These are phyloP conservation scores for Mycosphaerelloides madeirae DNA, from an alignment of 2,329 filamentous ascomycete species.

Conservation along the genomic window DNA sequence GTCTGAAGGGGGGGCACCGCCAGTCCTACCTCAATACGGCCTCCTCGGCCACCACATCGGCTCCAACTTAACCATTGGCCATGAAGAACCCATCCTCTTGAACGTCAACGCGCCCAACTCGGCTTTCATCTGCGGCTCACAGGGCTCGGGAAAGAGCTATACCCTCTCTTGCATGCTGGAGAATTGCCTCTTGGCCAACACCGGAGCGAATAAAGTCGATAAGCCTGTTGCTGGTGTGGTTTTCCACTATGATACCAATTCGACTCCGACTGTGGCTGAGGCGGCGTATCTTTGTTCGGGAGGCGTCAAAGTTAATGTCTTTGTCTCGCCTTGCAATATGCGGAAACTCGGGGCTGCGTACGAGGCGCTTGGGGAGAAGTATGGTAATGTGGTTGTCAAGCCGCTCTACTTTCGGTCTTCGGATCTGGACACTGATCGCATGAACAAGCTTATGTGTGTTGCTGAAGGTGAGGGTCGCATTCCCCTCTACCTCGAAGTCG, in stretches of 20 bases:
- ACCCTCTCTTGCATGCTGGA: constrained; percentile 57
- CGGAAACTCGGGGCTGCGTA: constrained; percentile 45
- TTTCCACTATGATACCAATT: constrained; percentile 53
- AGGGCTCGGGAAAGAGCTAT: constrained; percentile 56
- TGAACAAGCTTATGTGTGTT: constrained; percentile 55
- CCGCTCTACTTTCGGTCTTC: constrained; percentile 42
- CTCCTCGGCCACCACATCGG: constrained; percentile 24
- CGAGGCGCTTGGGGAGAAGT: constrained; percentile 21
- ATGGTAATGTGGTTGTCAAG: constrained; percentile 42
- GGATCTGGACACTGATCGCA: constrained; percentile 49
- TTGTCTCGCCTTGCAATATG: constrained; percentile 39
- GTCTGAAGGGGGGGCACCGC: too few species aligned
- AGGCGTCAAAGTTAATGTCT: constrained; percentile 45
- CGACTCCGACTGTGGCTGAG: constrained; percentile 52
- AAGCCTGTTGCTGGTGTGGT: constrained; percentile 56
- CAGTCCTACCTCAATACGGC: constrained; percentile 23
- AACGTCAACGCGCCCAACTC: constrained; percentile 56
- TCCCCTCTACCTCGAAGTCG: constrained; percentile 54
- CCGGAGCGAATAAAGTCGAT: constrained; percentile 42
- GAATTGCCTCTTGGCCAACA: constrained; percentile 49
- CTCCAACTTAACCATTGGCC: constrained; percentile 4
- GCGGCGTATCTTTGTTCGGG: constrained; percentile 51
- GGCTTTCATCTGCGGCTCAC: constrained; percentile 59
- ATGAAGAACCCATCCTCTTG: constrained; percentile 37
- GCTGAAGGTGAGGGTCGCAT: constrained; percentile 36